These are phyloP conservation scores for Hyaloscypha bicolor DNA, from an alignment of 495 filamentous ascomycete species.

Conservation along the genomic window DNA sequence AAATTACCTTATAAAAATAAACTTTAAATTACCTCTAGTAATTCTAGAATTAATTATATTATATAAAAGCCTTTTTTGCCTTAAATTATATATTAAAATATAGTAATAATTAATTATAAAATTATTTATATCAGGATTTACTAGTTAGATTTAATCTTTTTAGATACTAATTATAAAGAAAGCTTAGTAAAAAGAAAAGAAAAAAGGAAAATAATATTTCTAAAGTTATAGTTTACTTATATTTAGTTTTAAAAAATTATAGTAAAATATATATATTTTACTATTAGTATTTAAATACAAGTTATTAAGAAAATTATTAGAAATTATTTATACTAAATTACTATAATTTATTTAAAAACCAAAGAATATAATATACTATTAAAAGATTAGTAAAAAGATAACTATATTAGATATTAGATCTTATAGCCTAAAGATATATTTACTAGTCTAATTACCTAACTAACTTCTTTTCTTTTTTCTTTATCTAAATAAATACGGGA, in stretches of 20 bases:
- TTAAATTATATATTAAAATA: slow-evolving; percentile 65
- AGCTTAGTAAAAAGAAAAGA: slow-evolving; percentile 71
- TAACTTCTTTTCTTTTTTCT: slow-evolving; percentile 68
- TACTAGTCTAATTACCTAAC: slow-evolving; percentile 57
- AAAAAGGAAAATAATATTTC: slow-evolving; percentile 73
- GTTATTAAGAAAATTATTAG: slow-evolving; percentile 66
- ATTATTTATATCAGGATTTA: slow-evolving; percentile 87
- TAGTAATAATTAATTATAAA: slow-evolving; percentile 73
- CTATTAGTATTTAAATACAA: slow-evolving; percentile 62
- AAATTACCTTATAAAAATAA: no score
- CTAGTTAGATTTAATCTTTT: slow-evolving; percentile 77
- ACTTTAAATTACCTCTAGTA: slow-evolving; percentile 54
- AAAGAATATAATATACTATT: slow-evolving; percentile 64
- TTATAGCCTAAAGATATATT: no score
- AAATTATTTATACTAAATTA: slow-evolving; percentile 71
- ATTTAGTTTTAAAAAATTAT: background rate
- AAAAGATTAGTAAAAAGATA: no score
- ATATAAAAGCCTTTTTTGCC: slow-evolving; percentile 63
- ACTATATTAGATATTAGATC: no score
- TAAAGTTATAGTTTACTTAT: slow-evolving; percentile 66
- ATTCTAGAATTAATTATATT: slow-evolving; percentile 64
- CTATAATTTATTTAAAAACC: slow-evolving; percentile 79
- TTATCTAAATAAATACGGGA: slow-evolving; percentile 68
- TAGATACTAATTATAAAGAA: slow-evolving; percentile 73
- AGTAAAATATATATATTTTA: background rate